Base-by-base conservation (phyloP, 1,284 basidiomycete genomes). In the Ceratobasidium sp. region DNA sequence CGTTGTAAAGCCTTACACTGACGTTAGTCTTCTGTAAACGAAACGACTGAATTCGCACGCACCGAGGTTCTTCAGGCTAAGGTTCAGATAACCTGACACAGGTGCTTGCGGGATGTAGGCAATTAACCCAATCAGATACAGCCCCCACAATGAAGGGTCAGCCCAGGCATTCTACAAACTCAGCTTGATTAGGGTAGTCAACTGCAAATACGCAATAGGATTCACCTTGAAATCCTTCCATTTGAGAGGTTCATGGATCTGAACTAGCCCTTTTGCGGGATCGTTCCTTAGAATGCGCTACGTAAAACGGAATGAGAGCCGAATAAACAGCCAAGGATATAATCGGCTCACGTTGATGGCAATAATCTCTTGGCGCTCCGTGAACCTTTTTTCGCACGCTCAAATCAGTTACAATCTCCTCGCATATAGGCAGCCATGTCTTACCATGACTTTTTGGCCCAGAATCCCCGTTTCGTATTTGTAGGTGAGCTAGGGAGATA, bases 231-330 rank as follows among this genome's bases (percentile, higher is more conserved):
- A 65, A 26, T 65, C 62, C 6, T 65, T 18, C 62, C 62, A 65
- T 26, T 53, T 50, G 12, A 65, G 62, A 3, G 62, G 62, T 23
- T 65, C 62, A 32, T 53, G 62, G 14, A 53, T 65, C 53, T 65
- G 62, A 4, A 65, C 62, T 23, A 65, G 34, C 10, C 62, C 62
- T 48, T 65, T 65, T 65, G 62, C 62, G 26, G 62, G 62, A 53
- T 65, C 62, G 32, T 65, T 65, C 23, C 62, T 65, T 32, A 65
- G 21, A 21, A 65, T 65, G 39, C 62, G 62, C 62, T 65, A 34
- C 36, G 34, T 23, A 34, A 65, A 57, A 32, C 18, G n/a, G 8
- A n/a, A 32, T 57, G 16, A 23, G 32, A 28, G 30, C 30, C 23
- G 32, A 39, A 3, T 30, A 57, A 34, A n/a, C 30, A 32, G 4